Base-by-base conservation (phyloP, 1,284 basidiomycete genomes). In the Stygiomarasmius scandens region DNA sequence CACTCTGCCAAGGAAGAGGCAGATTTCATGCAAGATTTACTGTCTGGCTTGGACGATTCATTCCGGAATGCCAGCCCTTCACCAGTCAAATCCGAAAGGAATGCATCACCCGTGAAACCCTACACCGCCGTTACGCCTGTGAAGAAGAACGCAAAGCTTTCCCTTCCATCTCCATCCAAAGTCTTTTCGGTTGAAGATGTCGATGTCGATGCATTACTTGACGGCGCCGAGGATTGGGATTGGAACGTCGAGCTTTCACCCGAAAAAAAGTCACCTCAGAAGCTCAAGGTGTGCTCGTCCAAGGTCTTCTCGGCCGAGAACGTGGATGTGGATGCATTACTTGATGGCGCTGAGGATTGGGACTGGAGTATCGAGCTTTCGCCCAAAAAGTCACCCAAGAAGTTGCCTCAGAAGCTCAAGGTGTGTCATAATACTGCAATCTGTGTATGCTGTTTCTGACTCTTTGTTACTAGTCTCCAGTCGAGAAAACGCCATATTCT, bases 341-440 rank as follows among this genome's bases (percentile, higher is more conserved):
- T 84, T 10, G 77, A 84, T 49, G 85, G 83, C 1, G 81, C 81
- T 0, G 84, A 85, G 70, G 74, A 83, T 53, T 86, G 84, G 84
- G 81, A 85, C 58, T 80, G 82, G 77, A 58, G 29, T 77, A 79
- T 12, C 72, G 58, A 76, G 54, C 78, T 77, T 58, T 63, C 69
- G 8, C 56, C 67, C 54, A 49, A 62, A 59, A 60, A 70, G 48
- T 44, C 66, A 64, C 54, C 59, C 56, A 51, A 52, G 55, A n/a
- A n/a, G n/a, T n/a, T n/a, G n/a, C n/a, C n/a, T n/a, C n/a, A n/a
- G n/a, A n/a, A n/a, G n/a, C n/a, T n/a, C n/a, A n/a, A n/a, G n/a
- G n/a, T n/a, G n/a, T 48, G 46, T 27, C 20, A 44, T 19, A 51
- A 22, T 41, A 49, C 19, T 51, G 4, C n/a, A 8, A 12, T 27